Base-by-base conservation (phyloP, 2,329 filamentous ascomycete genomes). In the Aspergillus niger region DNA sequence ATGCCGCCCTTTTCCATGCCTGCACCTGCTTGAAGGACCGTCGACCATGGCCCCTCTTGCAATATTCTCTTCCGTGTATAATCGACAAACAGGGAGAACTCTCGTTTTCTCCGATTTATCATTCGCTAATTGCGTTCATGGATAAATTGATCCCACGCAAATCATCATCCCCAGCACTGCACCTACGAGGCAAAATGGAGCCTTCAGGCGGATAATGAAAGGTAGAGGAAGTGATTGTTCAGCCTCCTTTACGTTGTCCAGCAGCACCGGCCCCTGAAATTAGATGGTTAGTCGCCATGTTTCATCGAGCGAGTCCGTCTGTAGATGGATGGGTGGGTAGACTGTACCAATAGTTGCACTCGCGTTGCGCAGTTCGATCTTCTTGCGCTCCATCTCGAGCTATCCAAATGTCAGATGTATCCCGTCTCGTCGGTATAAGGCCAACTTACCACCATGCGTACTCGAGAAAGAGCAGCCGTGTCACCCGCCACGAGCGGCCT, bases 341-440 rank as follows among this genome's bases (percentile, higher is more conserved):
- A 66, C 67, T 22, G 69, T 70, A 20, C 73, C 72, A 51, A 77
- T 76, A 5, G 72, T 70, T n/a, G 75, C 72, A 59, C 76, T 77
- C 13, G 76, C 76, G 53, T 72, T 78, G 47, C 77, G 75, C 22
- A 80, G 68, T 60, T 79, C 76, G 24, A 80, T 79, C 67, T 81
- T 81, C 64, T 80, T 77, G 51, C 78, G 75, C 65, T 81, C 79
- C 79, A 81, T 81, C 64, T 80, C 79, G 52, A 80, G 75, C 77
- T 79, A 17, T 53, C 1, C 41, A 36, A 44, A 7, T 11, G 56
- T 60, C 26, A 59, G 47, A 20, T 5, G 8, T n/a, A 30, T 36
- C 39, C 53, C 30, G 15, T 5, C 8, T n/a, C 13, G 3, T 22
- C 2, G 20, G 30, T 15, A n/a, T n/a, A 32, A 11, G 28, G 13